Percentiles rank a stretch among this genome's conserved stretches.
phyloP scores from a whole-genome alignment of 306 rosid genomes.

The Ammopiptanthus mongolicus region DNA sequence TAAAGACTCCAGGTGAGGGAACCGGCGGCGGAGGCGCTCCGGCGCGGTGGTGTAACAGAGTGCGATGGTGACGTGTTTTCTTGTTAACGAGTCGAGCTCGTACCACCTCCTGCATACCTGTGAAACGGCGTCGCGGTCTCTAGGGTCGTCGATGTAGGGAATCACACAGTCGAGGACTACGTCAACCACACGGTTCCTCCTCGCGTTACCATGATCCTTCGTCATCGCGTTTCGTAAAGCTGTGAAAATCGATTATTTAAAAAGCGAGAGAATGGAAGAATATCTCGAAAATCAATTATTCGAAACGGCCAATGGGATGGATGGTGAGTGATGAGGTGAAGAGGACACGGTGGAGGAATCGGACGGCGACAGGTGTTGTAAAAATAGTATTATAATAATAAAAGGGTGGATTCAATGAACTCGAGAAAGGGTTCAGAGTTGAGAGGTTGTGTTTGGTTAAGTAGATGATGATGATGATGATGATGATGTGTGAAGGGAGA shows the following conservation, averaged over 20 bases:
- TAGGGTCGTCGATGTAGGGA: constrained; percentile 68
- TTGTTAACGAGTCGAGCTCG: constrained; percentile 76
- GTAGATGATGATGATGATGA: too few species aligned
- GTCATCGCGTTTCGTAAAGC: background rate
- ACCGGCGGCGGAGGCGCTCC: constrained; percentile 57
- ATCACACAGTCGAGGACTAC: constrained; percentile 60
- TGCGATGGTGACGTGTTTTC: constrained; percentile 91
- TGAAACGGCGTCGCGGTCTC: constrained; percentile 80
- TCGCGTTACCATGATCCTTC: constrained; percentile 36
- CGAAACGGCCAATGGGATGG: too few species aligned
- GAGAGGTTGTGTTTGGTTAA: too few species aligned
- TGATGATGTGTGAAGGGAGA: background rate
- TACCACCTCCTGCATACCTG: constrained; percentile 86
- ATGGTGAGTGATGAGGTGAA: too few species aligned
- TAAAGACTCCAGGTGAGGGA: constrained; percentile 69
- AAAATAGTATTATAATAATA: too few species aligned
- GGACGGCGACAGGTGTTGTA: too few species aligned
- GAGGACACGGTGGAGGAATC: too few species aligned
- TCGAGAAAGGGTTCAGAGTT: too few species aligned
- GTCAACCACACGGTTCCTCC: constrained; percentile 37
- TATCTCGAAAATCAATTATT: too few species aligned
- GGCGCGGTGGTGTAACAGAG: constrained; percentile 91
- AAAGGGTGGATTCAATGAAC: too few species aligned
- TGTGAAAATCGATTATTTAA: background rate
- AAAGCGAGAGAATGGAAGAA: background rate